Base-by-base conservation (phyloP, 345 rosid species). In the Gossypium raimondii region DNA sequence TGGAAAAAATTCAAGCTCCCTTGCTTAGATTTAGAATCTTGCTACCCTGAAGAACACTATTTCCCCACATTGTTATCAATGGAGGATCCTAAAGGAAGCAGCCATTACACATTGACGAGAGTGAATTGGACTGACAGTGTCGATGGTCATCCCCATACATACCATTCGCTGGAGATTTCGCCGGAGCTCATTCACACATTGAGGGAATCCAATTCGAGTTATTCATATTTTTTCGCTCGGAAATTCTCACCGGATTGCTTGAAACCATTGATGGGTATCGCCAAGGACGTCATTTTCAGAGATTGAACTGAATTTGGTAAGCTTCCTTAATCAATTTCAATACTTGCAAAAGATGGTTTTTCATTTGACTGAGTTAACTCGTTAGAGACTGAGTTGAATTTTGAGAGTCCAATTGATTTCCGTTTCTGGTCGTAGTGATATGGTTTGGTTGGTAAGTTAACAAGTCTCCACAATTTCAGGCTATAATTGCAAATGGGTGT, bases 11-110 rank as follows among this genome's bases (percentile, higher is more conserved):
- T 94, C 41, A 84, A 78, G 70, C 64, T 88, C 11, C 94, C 92
- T 0, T 94, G 98, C 50, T 41, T 83, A 57, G 80, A 89, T n/a
- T 2, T 50, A 0, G 82, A 85, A 0, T 84, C 90, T 0, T 92
- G 97, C 44, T 94, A 94, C 77, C 97, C 97, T 0, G 98, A 94
- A 69, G 97, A 92, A 73, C 97, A 94, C 79, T 94, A 94, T 73
- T 92, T 94, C 25, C 97, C 97, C 1, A 94, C 98, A 0, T 74
- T 92, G n/a, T 55, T 94, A 44, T 88, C 94, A 4, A 87, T 90
- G 81, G 56, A 70, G 72, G 97, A 94, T 82, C 90, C 93, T 1
- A 38, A 77, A 24, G 94, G 97, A 1, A 88, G 97, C 83, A 87
- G 80, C 63, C 80, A 77, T 12, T 88, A 84, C 75, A 87, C 97